phyloP scores from a whole-genome alignment of 2,329 filamentous ascomycete species.

The Fonsecaea erecta region DNA sequence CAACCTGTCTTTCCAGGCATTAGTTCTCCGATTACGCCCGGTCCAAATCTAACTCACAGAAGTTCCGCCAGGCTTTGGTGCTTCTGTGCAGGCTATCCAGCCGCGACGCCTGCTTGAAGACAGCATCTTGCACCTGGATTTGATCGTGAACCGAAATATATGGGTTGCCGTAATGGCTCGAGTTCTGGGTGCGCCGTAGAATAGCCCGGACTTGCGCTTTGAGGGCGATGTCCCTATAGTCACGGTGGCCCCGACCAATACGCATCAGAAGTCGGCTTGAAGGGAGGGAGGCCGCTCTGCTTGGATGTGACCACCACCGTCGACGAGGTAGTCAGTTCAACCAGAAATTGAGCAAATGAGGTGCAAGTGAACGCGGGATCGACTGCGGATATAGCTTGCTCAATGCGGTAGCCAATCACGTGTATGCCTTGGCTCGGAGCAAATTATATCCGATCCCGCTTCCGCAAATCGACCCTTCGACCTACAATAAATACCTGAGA shows the following conservation, averaged over 20 bases:
- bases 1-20: conserved; percentile 15
- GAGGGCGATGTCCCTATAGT: conserved; percentile 20
- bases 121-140: conserved; percentile 9
- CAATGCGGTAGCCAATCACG: not conserved
- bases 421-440: not conserved
- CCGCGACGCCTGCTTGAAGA: conserved; percentile 4
- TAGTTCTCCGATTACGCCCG: not conserved
- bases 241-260: conserved; percentile 21
- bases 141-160: conserved; percentile 18
- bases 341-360: not conserved
- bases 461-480: not conserved
- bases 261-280: conserved; percentile 16
- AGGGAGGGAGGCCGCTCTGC: not conserved
- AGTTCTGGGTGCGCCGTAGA: conserved; percentile 15
- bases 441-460: not conserved
- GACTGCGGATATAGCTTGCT: not conserved
- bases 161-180: conserved; percentile 22
- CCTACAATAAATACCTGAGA: not conserved
- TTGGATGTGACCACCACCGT: not conserved
- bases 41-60: conserved; percentile 2
- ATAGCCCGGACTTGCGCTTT: conserved; percentile 6
- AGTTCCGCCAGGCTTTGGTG: conserved; percentile 13
- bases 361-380: not conserved
- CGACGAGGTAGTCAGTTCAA: not conserved
- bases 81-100: conserved; percentile 10